Conservation (phyloP, 768 basidiomycete genomes). For the Phanerochaete carnosa region DNA sequence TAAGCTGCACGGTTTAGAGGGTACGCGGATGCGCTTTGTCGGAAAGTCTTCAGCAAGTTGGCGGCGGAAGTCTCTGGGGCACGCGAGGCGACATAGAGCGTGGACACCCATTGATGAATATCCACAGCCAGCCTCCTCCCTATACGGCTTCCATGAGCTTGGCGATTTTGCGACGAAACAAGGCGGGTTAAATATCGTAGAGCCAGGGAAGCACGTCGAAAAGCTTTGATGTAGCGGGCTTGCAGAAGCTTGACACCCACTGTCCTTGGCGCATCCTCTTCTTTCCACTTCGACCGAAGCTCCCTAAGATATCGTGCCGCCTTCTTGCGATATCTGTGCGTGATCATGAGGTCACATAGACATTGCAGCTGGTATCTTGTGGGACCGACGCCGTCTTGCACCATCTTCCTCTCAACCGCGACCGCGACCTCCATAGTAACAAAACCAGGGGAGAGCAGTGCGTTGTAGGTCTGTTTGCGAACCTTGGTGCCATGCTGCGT, state of each 20-base stretch:
- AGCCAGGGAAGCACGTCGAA: background rate
- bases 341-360: slow-evolving; percentile 1
- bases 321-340: background rate
- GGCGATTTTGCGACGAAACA: background rate
- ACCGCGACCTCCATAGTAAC: background rate
- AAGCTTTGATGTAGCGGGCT: background rate
- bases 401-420: background rate
- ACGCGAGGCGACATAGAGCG: slow-evolving; percentile 1
- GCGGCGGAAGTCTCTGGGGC: background rate
- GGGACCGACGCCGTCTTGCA: background rate
- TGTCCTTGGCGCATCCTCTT: background rate
- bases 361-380: slow-evolving; percentile 4
- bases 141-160: background rate
- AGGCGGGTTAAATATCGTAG: background rate
- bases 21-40: slow-evolving; percentile 29
- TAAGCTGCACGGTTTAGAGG: slow-evolving; percentile 41
- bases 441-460: background rate
- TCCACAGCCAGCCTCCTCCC: background rate
- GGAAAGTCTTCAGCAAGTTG: slow-evolving; percentile 31
- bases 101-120: slow-evolving; percentile 4
- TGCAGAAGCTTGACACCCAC: background rate
- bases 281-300: background rate
- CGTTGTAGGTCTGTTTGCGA: background rate
- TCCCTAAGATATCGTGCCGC: background rate
- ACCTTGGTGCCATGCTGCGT: slow-evolving; percentile 1